Evolutionary conservation across 306 rosid genomes (phyloP), one percentile per base, ranked within the genome.

Genomic region (Adenanthera pavonina): DNA sequence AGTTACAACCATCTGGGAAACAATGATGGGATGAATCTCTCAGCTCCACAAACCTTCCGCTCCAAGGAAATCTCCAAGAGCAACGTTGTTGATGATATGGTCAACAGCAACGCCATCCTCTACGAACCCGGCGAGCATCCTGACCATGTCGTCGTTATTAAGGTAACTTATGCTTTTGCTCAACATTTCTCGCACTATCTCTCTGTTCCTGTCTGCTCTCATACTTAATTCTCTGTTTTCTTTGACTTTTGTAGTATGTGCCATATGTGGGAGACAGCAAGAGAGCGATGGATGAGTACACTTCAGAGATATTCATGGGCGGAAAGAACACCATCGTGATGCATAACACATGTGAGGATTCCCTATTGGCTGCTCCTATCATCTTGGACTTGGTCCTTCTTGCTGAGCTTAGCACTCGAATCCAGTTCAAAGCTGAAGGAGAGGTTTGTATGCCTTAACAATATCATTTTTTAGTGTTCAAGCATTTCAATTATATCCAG

Each of bases 261-360:
- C 99, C 99, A 1, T 95, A 93, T 33, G 97, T 95, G 14, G 99
- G 71, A 4, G 99, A 95, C 52, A 95, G 99, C 94, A 95, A 95
- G 89, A 90, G 99, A 74, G 99, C 99, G 47, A 90, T 95, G 97
- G 99, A 95, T 87, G 99, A 95, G 85, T 95, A 95, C 89, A 91
- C 97, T 48, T 95, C 99, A 4, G 99, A 95, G 88, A 95, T 95
- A 74, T 95, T 95, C 94, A 86, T 95, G 99, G 99, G 99, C 33
- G 99, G 99, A 64, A 87, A 72, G 84, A 93, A 76, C 86, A 95
- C 99, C 41, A 95, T 95, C 30, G 99, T 91, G 80, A 52, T 95
- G 89, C 99, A 95, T 92, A 95, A 95, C 90, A 95, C 99, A 5
- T 95, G 99, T 10, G 99, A 95, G 85, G 99, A 95, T 85, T 95